Conservation (phyloP, 192 early-diverging fungal species). For the Podila clonocystis region DNA sequence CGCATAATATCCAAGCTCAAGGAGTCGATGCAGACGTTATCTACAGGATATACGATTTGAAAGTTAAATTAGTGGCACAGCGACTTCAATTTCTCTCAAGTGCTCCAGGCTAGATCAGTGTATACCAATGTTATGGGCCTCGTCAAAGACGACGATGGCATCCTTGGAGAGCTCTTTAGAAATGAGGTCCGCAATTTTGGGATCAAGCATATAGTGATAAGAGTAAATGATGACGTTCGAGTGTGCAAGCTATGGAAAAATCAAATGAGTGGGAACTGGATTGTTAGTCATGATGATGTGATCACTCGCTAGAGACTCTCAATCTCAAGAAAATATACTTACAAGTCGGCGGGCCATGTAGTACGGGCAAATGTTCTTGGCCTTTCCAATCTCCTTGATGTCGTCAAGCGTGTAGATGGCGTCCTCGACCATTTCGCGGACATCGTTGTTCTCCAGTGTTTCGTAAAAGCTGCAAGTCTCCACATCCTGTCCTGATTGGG, state of each 20-base stretch:
- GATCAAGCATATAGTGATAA: conserved; percentile 99
- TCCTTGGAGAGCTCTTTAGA: conserved; percentile 95
- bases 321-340: conserved; percentile 14
- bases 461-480: conserved; percentile 52
- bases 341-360: conserved; percentile 89
- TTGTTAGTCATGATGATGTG: not conserved
- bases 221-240: conserved; percentile 98
- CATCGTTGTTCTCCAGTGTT: conserved; percentile 73
- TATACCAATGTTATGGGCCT: conserved; percentile 98
- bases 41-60: conserved; percentile 37
- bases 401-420: conserved; percentile 99
- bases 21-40: conserved; percentile 99
- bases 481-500: conserved; percentile 52
- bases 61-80: too few species aligned
- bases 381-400: conserved; percentile 80
- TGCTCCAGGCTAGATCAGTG: not conserved
- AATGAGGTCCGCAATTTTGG: conserved; percentile 98
- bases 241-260: conserved; percentile 69
- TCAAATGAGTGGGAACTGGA: not conserved
- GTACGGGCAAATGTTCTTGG: conserved; percentile 91
- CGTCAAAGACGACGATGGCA: conserved; percentile 99
- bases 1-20: conserved; percentile 94
- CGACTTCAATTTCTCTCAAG: not conserved
- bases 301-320: not conserved
- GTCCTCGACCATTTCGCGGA: conserved; percentile 71